Conservation (phyloP, 352 stramenopile genomes). For the Phytophthora pini region DNA sequence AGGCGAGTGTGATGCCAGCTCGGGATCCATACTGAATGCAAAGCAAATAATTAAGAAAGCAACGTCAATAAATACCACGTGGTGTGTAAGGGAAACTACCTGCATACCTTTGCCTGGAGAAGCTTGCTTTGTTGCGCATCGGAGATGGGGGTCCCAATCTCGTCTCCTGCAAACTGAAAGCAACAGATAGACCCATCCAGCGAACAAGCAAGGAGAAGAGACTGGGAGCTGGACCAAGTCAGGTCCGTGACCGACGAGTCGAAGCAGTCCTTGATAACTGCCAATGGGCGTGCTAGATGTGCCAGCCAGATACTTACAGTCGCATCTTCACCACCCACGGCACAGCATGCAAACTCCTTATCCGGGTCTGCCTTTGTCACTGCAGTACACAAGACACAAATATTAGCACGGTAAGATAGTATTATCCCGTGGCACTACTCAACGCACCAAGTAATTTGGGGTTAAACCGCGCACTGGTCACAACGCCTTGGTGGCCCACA, state of each 20-base stretch:
- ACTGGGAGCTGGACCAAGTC: slow-evolving; percentile 66
- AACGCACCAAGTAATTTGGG: slow-evolving; percentile 73
- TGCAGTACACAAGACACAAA: slow-evolving; percentile 21
- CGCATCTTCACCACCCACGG: slow-evolving; percentile 80
- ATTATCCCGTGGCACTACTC: neutral
- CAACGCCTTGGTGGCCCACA: slow-evolving; percentile 80
- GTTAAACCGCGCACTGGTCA: slow-evolving; percentile 87
- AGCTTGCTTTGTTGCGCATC: slow-evolving; percentile 81
- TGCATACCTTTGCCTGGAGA: slow-evolving; percentile 72
- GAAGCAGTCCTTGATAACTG: slow-evolving; percentile 87
- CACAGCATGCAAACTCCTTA: slow-evolving; percentile 89
- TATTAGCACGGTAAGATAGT: slow-evolving; percentile 4
- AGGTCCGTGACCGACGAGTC: slow-evolving; percentile 85
- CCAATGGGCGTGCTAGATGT: slow-evolving; percentile 75
- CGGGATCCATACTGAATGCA: slow-evolving; percentile 75
- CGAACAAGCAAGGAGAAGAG: slow-evolving; percentile 73
- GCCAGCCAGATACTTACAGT: slow-evolving; percentile 89
- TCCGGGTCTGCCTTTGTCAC: slow-evolving; percentile 59
- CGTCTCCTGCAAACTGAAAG: slow-evolving; percentile 72
- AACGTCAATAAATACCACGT: slow-evolving; percentile 1
- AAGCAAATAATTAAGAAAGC: neutral
- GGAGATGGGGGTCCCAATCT: slow-evolving; percentile 77
- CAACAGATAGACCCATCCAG: slow-evolving; percentile 87
- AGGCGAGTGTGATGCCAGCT: slow-evolving; percentile 80
- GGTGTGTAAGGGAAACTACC: no score